Evolutionary conservation across 2,329 filamentous ascomycete species (phyloP).

Genomic region (Paradendryphiella salina): DNA sequence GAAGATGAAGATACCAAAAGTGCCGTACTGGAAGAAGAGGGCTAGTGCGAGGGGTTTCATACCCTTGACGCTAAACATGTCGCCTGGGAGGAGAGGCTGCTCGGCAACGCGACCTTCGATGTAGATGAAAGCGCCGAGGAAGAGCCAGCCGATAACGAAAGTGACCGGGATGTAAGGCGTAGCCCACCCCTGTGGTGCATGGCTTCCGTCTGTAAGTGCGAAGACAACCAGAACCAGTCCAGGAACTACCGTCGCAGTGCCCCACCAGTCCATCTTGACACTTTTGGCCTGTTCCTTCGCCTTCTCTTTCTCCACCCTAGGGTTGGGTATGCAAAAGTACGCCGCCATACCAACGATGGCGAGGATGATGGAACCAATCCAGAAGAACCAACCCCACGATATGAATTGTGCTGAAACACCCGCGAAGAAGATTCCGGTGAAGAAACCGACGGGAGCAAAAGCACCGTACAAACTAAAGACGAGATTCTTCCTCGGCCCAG

Average conservation of each 20-base stretch:
- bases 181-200: conserved; percentile 70
- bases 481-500: conserved; percentile 69
- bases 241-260: conserved; percentile 41
- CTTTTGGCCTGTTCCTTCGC: conserved; percentile 2
- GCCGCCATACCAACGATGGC: conserved; percentile 36
- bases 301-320: conserved; percentile 15
- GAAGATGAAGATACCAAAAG: conserved; percentile 46
- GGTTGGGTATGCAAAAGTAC: conserved; percentile 38
- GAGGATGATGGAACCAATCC: conserved; percentile 40
- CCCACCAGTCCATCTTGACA: conserved; percentile 47
- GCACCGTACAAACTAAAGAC: conserved; percentile 64
- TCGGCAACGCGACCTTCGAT: conserved; percentile 71
- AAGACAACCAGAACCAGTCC: conserved; percentile 73
- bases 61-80: conserved; percentile 69
- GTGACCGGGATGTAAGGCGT: conserved; percentile 72
- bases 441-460: conserved; percentile 55
- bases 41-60: conserved; percentile 56
- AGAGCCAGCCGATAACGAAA: conserved; percentile 64
- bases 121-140: conserved; percentile 65
- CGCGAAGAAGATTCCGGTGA: conserved; percentile 45
- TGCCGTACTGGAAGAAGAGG: conserved; percentile 52
- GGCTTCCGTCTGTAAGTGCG: conserved; percentile 72
- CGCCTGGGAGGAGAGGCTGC: conserved; percentile 69
- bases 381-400: conserved; percentile 44
- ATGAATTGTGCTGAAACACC: conserved; percentile 38